Conservation (phyloP, 176 grass and related monocot genomes). For the Juncus inflexus region DNA sequence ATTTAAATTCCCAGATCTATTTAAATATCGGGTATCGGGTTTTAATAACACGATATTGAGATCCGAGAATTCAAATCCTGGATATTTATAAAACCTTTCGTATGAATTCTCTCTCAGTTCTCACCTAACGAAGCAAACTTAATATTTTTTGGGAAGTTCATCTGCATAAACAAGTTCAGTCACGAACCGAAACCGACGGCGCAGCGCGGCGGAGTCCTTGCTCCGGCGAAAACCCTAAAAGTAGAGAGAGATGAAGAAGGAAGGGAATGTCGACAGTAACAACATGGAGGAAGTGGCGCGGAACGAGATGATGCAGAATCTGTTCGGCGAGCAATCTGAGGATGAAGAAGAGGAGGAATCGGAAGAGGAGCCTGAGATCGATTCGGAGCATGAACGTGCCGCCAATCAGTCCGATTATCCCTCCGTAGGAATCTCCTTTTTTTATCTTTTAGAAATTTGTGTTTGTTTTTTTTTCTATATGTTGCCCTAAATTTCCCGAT, state of each 20-base stretch:
- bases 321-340: constrained; percentile 93
- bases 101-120: too few species aligned
- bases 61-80: too few species aligned
- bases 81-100: too few species aligned
- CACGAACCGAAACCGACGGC: not conserved
- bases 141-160: not conserved
- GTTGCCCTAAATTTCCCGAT: constrained; percentile 22
- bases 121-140: not conserved
- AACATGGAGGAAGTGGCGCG: constrained; percentile 56
- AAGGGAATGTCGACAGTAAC: constrained; percentile 7
- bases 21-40: too few species aligned
- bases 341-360: constrained; percentile 64
- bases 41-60: too few species aligned
- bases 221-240: not conserved
- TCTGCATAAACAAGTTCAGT: not conserved
- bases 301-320: constrained; percentile 97
- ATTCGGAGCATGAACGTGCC: constrained; percentile 50
- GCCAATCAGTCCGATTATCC: constrained; percentile 41
- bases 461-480: constrained; percentile 18
- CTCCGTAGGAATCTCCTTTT: constrained; percentile 22
- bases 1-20: not conserved
- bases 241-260: constrained; percentile 41
- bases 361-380: constrained; percentile 47
- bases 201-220: constrained; percentile 23
- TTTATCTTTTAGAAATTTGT: not conserved